Evolutionary conservation across 2,329 filamentous ascomycete genomes (phyloP).

Genomic region (Tolypocladium ovalisporum): DNA sequence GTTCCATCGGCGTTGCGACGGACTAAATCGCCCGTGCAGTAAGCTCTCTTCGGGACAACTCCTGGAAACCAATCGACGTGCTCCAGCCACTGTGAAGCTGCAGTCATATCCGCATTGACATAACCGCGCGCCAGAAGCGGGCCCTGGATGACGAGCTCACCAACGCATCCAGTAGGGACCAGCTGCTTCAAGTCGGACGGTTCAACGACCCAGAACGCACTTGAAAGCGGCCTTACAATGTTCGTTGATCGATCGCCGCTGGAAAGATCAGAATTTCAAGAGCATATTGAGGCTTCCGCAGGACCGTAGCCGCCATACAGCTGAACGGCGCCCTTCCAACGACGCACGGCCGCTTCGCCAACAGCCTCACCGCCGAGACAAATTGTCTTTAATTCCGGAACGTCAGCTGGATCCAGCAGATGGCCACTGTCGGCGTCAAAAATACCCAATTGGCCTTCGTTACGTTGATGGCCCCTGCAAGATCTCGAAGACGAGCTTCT

Average conservation of each 20-base stretch:
- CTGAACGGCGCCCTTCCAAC: background rate
- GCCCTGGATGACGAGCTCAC: background rate
- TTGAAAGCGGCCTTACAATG: background rate
- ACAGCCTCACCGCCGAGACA: background rate
- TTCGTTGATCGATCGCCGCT: background rate
- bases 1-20: slow-evolving; percentile 26
- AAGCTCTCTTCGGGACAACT: background rate
- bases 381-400: background rate
- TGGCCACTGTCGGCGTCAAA: background rate
- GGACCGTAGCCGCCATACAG: background rate
- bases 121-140: background rate
- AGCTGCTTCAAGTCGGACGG: background rate
- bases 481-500: background rate
- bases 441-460: background rate
- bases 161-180: background rate
- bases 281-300: background rate
- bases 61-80: background rate
- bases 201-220: background rate
- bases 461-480: background rate
- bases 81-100: background rate
- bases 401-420: background rate
- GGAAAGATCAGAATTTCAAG: background rate
- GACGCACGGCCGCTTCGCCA: background rate
- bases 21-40: slow-evolving; percentile 33
- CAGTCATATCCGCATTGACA: background rate